Percentiles rank a stretch among this genome's conserved stretches.
These are phyloP conservation scores for Pseudozyma tsukubaensis DNA, from an alignment of 1,284 basidiomycete genomes.

Conservation along the genomic window DNA sequence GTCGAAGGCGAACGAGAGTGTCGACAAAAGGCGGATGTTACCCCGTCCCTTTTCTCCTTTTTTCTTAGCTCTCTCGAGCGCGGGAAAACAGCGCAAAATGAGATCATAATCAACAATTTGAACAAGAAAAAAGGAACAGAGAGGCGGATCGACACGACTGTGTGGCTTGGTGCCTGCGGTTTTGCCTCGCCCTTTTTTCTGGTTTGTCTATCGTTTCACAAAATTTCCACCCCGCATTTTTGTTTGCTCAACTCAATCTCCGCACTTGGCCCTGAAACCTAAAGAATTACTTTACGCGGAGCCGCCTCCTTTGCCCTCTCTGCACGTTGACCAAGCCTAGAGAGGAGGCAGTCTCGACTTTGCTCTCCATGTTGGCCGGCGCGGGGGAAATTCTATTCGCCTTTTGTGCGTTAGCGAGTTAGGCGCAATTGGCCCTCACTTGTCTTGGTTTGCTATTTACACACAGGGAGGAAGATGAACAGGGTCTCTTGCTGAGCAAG, in stretches of 20 bases:
- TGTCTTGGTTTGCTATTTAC: too few relatives aligned
- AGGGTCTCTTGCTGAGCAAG: too few relatives aligned
- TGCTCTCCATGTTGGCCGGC: too few relatives aligned
- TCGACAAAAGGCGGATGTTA: not conserved
- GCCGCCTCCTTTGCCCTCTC: not conserved
- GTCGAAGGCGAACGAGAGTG: not conserved
- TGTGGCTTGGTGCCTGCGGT: too few relatives aligned
- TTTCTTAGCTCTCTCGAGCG: too few relatives aligned
- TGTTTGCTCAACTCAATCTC: not conserved
- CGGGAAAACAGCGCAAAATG: not conserved
- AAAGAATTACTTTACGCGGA: too few relatives aligned
- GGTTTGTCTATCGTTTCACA: not conserved
- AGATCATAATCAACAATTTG: not conserved
- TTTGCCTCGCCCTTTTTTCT: too few relatives aligned
- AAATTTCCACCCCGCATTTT: not conserved
- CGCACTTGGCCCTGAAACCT: too few relatives aligned
- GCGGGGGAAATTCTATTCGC: too few relatives aligned
- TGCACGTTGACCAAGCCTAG: not conserved
- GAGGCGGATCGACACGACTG: slow-evolving; percentile 2
- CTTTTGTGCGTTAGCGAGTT: not conserved
- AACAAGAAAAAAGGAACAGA: not conserved
- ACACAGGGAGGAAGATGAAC: too few relatives aligned
- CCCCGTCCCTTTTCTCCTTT: not conserved
- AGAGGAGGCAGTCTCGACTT: too few relatives aligned
- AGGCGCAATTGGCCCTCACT: not conserved